phyloP scores from a whole-genome alignment of 495 filamentous ascomycete species.

The Podospora appendiculata region DNA sequence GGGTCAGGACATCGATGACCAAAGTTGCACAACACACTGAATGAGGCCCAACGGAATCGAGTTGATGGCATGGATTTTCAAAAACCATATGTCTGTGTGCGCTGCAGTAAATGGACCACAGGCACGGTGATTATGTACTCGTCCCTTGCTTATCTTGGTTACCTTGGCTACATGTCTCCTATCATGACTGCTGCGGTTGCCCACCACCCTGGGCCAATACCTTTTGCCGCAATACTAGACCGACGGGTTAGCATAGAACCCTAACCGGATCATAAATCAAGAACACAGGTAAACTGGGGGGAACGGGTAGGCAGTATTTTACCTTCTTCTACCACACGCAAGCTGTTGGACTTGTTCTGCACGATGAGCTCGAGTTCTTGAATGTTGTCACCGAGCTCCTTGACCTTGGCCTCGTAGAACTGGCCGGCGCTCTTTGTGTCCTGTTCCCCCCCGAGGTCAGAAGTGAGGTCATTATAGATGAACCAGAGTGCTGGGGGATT shows the following conservation, averaged over 20 bases:
- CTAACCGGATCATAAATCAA: neutral
- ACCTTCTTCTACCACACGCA: conserved; percentile 86
- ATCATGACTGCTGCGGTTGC: conserved; percentile 5
- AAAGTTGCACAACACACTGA: too few relatives aligned
- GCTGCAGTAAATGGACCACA: too few relatives aligned
- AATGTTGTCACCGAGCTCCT: conserved; percentile 69
- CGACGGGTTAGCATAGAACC: neutral
- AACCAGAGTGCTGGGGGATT: neutral
- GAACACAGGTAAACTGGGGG: neutral
- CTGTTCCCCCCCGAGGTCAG: conserved; percentile 16
- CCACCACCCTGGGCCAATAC: conserved; percentile 25
- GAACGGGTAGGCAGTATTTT: conserved; percentile 17
- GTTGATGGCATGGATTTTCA: too few relatives aligned
- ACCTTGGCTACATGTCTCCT: neutral
- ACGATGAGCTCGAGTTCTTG: conserved; percentile 82
- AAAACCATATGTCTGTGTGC: too few relatives aligned
- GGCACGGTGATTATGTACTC: too few relatives aligned
- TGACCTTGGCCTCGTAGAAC: conserved; percentile 83
- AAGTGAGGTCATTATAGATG: neutral
- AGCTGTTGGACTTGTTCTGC: conserved; percentile 72
- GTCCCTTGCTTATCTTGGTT: too few relatives aligned
- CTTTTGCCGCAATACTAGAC: conserved; percentile 51
- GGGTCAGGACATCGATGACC: too few relatives aligned
- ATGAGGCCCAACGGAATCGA: too few relatives aligned
- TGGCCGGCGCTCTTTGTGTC: conserved; percentile 64